phyloP scores from a whole-genome alignment of 2,329 filamentous ascomycete genomes.

The Mycosphaerelloides madeirae region DNA sequence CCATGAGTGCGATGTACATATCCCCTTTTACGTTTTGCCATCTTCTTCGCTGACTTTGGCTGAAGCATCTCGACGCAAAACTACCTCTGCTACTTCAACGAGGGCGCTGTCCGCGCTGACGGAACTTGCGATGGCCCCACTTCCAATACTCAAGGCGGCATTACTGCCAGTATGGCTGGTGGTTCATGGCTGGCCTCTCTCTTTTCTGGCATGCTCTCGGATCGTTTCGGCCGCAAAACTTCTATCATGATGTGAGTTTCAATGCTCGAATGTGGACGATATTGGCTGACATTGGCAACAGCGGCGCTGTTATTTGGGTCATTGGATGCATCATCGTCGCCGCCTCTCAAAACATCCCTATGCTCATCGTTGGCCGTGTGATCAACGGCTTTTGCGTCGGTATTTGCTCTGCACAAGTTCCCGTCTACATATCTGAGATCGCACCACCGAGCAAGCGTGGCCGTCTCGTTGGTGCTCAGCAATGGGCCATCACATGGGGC shows the following conservation, averaged over 20 bases:
- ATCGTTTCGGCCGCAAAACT: slow-evolving; percentile 51
- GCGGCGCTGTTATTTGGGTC: slow-evolving; percentile 40
- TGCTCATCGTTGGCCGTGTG: slow-evolving; percentile 67
- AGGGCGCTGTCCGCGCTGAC: slow-evolving; percentile 37
- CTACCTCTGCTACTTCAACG: slow-evolving; percentile 68
- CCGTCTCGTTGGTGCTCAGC: slow-evolving; percentile 65
- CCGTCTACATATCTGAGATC: slow-evolving; percentile 64
- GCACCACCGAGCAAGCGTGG: slow-evolving; percentile 56
- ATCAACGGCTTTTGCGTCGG: slow-evolving; percentile 70
- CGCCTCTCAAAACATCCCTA: slow-evolving; percentile 60
- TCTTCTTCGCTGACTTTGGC: neutral
- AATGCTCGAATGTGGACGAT: slow-evolving; percentile 1
- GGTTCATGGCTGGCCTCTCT: slow-evolving; percentile 65
- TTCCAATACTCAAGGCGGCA: slow-evolving; percentile 58
- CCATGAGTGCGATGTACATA: slow-evolving; percentile 55
- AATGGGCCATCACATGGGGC: slow-evolving; percentile 63
- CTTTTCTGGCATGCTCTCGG: slow-evolving; percentile 55
- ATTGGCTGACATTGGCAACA: slow-evolving; percentile 30
- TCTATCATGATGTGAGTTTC: slow-evolving; percentile 41
- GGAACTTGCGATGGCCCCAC: slow-evolving; percentile 50
- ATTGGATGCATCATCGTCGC: slow-evolving; percentile 60
- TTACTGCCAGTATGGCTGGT: slow-evolving; percentile 66
- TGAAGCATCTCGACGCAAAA: slow-evolving; percentile 56
- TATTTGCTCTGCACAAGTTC: slow-evolving; percentile 65
- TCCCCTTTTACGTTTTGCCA: neutral